These are phyloP conservation scores for Calonectria pseudoturangicola DNA, from an alignment of 2,329 filamentous ascomycete species.

Conservation along the genomic window DNA sequence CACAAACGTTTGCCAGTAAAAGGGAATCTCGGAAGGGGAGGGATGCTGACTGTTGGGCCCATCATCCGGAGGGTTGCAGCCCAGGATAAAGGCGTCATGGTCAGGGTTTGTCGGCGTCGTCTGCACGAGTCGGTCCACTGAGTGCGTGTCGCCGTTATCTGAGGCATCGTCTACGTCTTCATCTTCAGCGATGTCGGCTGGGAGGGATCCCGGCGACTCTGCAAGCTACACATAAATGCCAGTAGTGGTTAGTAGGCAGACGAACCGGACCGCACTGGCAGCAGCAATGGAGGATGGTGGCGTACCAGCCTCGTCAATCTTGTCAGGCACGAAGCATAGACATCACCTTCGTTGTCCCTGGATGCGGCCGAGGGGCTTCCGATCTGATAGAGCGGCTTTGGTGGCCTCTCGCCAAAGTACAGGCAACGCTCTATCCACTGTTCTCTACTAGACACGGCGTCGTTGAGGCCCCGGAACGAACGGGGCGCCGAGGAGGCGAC, in stretches of 20 bases:
- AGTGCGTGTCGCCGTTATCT: slow-evolving; percentile 33
- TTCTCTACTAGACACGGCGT: slow-evolving; percentile 27
- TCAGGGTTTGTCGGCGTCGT: slow-evolving; percentile 7
- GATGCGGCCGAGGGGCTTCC: slow-evolving; percentile 3
- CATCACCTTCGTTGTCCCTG: slow-evolving; percentile 25
- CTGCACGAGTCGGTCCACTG: slow-evolving; percentile 33
- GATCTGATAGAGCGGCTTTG: slow-evolving; percentile 33
- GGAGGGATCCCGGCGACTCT: neutral
- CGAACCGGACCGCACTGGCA: too few species aligned
- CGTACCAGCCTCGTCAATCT: slow-evolving; percentile 34
- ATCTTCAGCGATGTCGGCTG: slow-evolving; percentile 11
- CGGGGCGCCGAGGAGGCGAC: slow-evolving; percentile 18
- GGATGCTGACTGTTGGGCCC: slow-evolving; percentile 25
- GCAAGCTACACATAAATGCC: slow-evolving; percentile 19
- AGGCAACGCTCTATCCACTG: slow-evolving; percentile 41
- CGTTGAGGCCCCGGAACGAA: slow-evolving; percentile 22
- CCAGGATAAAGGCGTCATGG: slow-evolving; percentile 26
- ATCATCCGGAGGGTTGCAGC: slow-evolving; percentile 8
- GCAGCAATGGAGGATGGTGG: neutral
- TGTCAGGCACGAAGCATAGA: slow-evolving; percentile 30
- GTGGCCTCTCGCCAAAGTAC: slow-evolving; percentile 34
- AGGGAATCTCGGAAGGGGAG: slow-evolving; percentile 40
- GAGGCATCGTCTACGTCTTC: slow-evolving; percentile 26
- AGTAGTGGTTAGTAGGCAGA: neutral
- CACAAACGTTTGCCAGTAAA: slow-evolving; percentile 43